phyloP scores from a whole-genome alignment of 495 filamentous ascomycete genomes.

The Penicillium pulvis region DNA sequence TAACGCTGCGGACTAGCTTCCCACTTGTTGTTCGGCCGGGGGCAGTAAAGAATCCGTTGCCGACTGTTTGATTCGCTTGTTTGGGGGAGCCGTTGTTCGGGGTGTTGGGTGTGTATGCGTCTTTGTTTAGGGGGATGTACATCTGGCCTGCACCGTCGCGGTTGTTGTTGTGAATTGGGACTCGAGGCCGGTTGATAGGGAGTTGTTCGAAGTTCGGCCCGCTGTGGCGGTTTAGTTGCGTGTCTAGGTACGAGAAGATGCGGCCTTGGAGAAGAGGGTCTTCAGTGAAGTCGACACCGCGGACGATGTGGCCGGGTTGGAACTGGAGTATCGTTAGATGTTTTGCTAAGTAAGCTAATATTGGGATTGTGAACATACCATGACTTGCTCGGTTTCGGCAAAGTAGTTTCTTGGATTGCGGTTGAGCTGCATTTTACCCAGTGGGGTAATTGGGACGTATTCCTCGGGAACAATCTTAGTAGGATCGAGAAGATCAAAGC shows the following conservation, averaged over 20 bases:
- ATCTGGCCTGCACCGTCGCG: slow-evolving; percentile 51
- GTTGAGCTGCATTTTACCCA: slow-evolving; percentile 71
- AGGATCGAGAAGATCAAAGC: slow-evolving; percentile 73
- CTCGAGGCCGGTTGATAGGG: slow-evolving; percentile 68
- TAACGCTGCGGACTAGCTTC: slow-evolving; percentile 57
- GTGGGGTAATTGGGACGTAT: slow-evolving; percentile 61
- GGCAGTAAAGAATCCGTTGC: slow-evolving; percentile 74
- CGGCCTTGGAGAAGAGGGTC: slow-evolving; percentile 76
- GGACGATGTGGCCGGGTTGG: slow-evolving; percentile 57
- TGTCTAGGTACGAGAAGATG: slow-evolving; percentile 75
- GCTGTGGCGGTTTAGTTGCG: slow-evolving; percentile 70
- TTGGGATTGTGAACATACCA: slow-evolving; percentile 46
- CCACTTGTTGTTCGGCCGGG: slow-evolving; percentile 58
- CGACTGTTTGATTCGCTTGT: slow-evolving; percentile 69
- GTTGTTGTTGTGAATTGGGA: slow-evolving; percentile 73
- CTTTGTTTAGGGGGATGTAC: slow-evolving; percentile 50
- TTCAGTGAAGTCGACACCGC: slow-evolving; percentile 72
- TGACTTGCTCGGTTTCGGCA: slow-evolving; percentile 74
- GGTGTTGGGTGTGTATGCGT: slow-evolving; percentile 67
- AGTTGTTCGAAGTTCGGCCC: slow-evolving; percentile 74
- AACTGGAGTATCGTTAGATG: slow-evolving; percentile 13
- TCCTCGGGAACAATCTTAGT: slow-evolving; percentile 79
- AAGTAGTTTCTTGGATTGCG: slow-evolving; percentile 77
- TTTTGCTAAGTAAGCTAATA: background rate
- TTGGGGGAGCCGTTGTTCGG: slow-evolving; percentile 65